Conservation (phyloP, 1,284 basidiomycete genomes). For the Boletus semigastroideus region DNA sequence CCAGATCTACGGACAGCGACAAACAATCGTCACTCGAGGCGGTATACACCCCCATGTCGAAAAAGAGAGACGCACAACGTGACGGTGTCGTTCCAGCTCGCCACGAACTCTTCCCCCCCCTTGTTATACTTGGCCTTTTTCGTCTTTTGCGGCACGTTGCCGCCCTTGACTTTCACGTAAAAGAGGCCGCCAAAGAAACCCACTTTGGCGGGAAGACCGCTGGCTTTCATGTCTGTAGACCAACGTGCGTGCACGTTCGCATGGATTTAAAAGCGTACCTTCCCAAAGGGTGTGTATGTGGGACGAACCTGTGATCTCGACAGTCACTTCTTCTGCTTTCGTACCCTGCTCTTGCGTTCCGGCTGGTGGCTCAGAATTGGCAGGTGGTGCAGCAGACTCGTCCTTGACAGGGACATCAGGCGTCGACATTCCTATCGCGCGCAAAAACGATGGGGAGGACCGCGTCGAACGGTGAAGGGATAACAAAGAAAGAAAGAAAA, state of each 20-base stretch:
- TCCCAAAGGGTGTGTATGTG: neutral
- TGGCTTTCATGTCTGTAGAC: constrained; percentile 31
- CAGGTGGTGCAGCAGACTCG: neutral
- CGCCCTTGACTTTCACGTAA: constrained; percentile 31
- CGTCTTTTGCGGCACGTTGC: constrained; percentile 26
- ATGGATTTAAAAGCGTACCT: no score
- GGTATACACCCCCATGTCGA: no score
- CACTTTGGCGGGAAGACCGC: constrained; percentile 32
- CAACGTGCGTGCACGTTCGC: no score
- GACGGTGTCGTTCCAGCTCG: constrained; percentile 27
- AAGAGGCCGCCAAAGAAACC: constrained; percentile 30
- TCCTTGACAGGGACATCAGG: constrained; percentile 7
- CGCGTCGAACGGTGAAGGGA: neutral
- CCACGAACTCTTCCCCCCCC: constrained; percentile 30
- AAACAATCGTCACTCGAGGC: neutral
- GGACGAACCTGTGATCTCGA: constrained; percentile 30
- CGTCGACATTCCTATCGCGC: constrained; percentile 14
- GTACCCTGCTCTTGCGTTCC: constrained; percentile 1
- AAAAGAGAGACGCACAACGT: constrained; percentile 23
- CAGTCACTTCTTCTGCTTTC: constrained; percentile 18
- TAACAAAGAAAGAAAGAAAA: no score
- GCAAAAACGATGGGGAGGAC: neutral
- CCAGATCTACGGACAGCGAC: constrained; percentile 20
- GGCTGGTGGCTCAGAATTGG: neutral
- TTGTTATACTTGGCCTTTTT: constrained; percentile 27